These are phyloP conservation scores for Fusarium siculi DNA, from an alignment of 2,329 filamentous ascomycete species.

Conservation along the genomic window DNA sequence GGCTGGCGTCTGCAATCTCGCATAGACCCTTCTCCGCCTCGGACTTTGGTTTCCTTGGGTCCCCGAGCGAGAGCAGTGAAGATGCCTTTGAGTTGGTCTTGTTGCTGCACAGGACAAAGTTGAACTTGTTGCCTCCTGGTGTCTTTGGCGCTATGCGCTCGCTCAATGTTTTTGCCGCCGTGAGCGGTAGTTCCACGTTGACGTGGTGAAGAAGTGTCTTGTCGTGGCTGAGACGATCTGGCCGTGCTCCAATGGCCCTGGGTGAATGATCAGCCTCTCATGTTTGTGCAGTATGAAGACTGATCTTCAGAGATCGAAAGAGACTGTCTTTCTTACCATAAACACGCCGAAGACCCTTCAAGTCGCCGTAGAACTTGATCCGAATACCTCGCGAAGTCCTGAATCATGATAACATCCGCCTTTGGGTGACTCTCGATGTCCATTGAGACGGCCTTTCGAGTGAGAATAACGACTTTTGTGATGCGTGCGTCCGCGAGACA, in stretches of 20 bases:
- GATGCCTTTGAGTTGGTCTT: slow-evolving; percentile 47
- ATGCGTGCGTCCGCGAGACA: slow-evolving; percentile 62
- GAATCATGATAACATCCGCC: slow-evolving; percentile 59
- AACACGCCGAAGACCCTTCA: slow-evolving; percentile 67
- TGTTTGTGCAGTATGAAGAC: neutral
- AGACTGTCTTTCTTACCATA: slow-evolving; percentile 66
- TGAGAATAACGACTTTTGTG: slow-evolving; percentile 62
- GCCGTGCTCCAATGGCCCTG: slow-evolving; percentile 57
- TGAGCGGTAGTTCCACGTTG: slow-evolving; percentile 68
- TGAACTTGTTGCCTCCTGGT: slow-evolving; percentile 50
- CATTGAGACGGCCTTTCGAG: slow-evolving; percentile 57
- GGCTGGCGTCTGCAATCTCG: slow-evolving; percentile 49
- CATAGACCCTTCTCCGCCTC: slow-evolving; percentile 54
- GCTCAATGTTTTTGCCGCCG: slow-evolving; percentile 66
- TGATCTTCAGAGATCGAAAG: neutral
- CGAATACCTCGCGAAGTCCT: slow-evolving; percentile 65
- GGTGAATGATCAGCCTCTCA: neutral
- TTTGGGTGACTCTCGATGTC: slow-evolving; percentile 59
- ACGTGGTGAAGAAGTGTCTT: slow-evolving; percentile 60
- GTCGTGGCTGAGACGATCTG: slow-evolving; percentile 58
- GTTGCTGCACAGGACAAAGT: slow-evolving; percentile 57
- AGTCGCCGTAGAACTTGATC: slow-evolving; percentile 48
- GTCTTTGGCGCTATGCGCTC: slow-evolving; percentile 46
- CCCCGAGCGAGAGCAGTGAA: slow-evolving; percentile 50
- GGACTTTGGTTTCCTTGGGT: slow-evolving; percentile 52